Conservation (phyloP, 164 flowering plant genomes). For the Piper betle region DNA sequence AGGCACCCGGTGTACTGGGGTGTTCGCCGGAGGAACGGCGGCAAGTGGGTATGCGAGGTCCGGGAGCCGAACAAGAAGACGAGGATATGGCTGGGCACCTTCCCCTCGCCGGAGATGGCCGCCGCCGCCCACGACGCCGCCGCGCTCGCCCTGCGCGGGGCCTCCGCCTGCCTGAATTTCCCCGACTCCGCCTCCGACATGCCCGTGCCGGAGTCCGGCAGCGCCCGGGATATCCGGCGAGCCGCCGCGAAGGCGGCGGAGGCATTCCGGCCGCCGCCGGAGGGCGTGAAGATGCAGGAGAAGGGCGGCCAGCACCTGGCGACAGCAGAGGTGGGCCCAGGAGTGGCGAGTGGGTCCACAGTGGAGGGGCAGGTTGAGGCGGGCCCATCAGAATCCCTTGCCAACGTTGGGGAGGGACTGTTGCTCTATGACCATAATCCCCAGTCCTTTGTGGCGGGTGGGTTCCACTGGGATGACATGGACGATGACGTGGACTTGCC, state of each 20-base stretch:
- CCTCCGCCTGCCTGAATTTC: constrained; percentile 16
- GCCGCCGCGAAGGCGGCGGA: constrained; percentile 16
- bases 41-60: constrained; percentile 43
- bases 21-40: constrained; percentile 20
- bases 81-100: constrained; percentile 57
- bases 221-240: constrained; percentile 12
- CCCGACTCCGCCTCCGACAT: constrained; percentile 12
- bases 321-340: background rate
- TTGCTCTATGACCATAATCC: constrained; percentile 15
- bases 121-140: constrained; percentile 26
- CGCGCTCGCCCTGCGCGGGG: constrained; percentile 18
- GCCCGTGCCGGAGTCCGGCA: constrained; percentile 11
- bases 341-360: constrained; percentile 1
- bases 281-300: background rate
- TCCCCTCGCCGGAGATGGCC: constrained; percentile 26
- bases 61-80: constrained; percentile 32
- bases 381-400: background rate
- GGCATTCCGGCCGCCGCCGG: constrained; percentile 3
- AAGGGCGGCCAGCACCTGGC: background rate
- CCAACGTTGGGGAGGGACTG: constrained; percentile 33
- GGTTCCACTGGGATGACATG: constrained; percentile 14
- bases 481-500: constrained; percentile 15
- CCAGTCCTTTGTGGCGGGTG: constrained; percentile 6
- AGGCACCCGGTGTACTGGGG: constrained; percentile 36
- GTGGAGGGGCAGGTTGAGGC: background rate